These are phyloP conservation scores for Ampelomyces quisqualis DNA, from an alignment of 2,329 filamentous ascomycete species.

Conservation along the genomic window DNA sequence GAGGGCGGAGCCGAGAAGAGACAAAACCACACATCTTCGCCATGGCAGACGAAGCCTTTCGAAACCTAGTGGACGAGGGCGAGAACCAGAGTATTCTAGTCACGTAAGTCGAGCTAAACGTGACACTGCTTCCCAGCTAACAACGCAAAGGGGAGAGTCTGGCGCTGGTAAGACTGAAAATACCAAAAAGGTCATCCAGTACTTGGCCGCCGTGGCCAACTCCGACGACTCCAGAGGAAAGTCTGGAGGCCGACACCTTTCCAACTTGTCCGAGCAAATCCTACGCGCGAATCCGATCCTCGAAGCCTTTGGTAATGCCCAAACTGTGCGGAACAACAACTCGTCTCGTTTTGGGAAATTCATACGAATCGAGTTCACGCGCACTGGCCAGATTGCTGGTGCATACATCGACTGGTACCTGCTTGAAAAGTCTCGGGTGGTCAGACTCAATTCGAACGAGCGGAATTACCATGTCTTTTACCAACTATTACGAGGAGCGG, in stretches of 20 bases:
- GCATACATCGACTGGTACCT: constrained; percentile 99
- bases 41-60: constrained; percentile 94
- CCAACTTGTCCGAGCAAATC: constrained; percentile 94
- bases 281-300: constrained; percentile 94
- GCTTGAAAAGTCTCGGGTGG: constrained; percentile 95
- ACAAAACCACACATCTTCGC: constrained; percentile 97
- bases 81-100: constrained; percentile 97
- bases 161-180: constrained; percentile 98
- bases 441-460: constrained; percentile 81
- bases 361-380: constrained; percentile 92
- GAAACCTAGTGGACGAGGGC: constrained; percentile 92
- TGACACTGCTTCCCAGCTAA: constrained; percentile 16
- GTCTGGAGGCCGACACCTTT: constrained; percentile 66
- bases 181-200: constrained; percentile 99
- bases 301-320: constrained; percentile 96
- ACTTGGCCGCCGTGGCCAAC: constrained; percentile 89
- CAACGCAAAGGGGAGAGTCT: constrained; percentile 69
- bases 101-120: constrained; percentile 55
- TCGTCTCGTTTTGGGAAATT: constrained; percentile 98
- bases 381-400: constrained; percentile 84
- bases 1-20: constrained; percentile 84
- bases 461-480: constrained; percentile 98
- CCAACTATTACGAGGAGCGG: constrained; percentile 84
- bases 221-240: constrained; percentile 67
- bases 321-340: constrained; percentile 97